Evolutionary conservation across 441 rosid species (phyloP), one percentile per base, ranked within the genome.

Genomic region (Rhodomyrtus psidioides): DNA sequence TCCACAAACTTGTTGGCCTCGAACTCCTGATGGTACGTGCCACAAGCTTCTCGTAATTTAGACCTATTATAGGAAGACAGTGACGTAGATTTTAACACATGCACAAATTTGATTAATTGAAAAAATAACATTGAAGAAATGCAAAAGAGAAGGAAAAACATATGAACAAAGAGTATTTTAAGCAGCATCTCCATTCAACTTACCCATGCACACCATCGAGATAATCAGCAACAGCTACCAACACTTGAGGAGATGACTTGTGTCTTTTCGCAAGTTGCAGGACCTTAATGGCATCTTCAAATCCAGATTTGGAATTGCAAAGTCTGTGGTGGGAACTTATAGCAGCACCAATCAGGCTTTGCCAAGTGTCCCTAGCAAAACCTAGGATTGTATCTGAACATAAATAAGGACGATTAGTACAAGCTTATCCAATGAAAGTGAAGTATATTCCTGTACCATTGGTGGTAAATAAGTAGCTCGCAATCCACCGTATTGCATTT

Each of bases 221-320:
- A 91, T 88, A 94, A 87, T 98, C 98, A 84, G 98, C 98, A 88
- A 92, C 94, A 60, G 99, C 92, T 83, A 90, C 88, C 88, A 96
- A 91, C 60, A 95, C 95, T 88, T 92, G 95, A 19, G 90, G 86
- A 84, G 98, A 96, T 81, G 95, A 93, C 87, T 90, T 94, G 91
- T 92, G 92, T 83, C 91, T 90, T 88, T 92, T 91, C 70, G 96
- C 98, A 87, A 93, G 89, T 88, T 85, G 89, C 89, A 96, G 54
- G 76, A 96, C 88, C 89, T 94, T 95, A 83, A 88, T 87, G 9
- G 91, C 86, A 89, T 92, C 96, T 86, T 85, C 92, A 87, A 84
- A 81, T 74, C 88, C 92, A 85, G 81, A 58, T 34, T 86, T 87
- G 85, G 91, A 84, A 34, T 81, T 87, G 74, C 34, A 51, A 60